Conservation (phyloP, 208 protist genomes). For the Acanthamoeba castellanii region DNA sequence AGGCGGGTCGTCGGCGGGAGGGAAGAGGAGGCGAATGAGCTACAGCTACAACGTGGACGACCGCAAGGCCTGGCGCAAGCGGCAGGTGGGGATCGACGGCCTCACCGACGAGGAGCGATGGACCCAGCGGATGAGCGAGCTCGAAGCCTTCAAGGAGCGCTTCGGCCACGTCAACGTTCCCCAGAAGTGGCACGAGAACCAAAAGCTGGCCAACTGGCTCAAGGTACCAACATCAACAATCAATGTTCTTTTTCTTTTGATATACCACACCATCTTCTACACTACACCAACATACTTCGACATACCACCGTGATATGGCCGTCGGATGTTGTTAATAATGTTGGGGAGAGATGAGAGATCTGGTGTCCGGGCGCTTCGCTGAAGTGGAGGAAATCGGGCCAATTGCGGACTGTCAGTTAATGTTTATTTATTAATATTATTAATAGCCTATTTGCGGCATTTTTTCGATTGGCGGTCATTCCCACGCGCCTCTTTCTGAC, state of each 20-base stretch:
- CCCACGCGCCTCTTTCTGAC: not conserved
- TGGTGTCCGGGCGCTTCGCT: not conserved
- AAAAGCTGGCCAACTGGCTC: slow-evolving; percentile 69
- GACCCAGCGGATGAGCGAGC: slow-evolving; percentile 36
- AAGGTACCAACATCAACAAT: not conserved
- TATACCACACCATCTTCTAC: not conserved
- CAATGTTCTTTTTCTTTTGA: not conserved
- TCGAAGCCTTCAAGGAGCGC: slow-evolving; percentile 30
- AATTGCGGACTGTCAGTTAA: not conserved
- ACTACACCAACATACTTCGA: not conserved
- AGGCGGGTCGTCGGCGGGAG: not conserved
- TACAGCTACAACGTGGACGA: slow-evolving; percentile 62
- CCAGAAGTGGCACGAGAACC: slow-evolving; percentile 67
- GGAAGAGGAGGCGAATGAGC: not conserved
- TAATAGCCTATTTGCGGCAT: not conserved
- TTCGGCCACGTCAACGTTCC: slow-evolving; percentile 71
- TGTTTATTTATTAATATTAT: not conserved
- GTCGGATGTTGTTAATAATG: not conserved
- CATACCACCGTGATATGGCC: not conserved
- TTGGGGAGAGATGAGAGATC: not conserved
- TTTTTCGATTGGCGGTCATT: not conserved
- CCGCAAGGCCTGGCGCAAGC: slow-evolving; percentile 52
- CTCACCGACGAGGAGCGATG: slow-evolving; percentile 53
- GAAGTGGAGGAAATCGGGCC: not conserved
- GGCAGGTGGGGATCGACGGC: slow-evolving; percentile 32